Conservation (phyloP, 768 basidiomycete species). For the Royoungia palumana region DNA sequence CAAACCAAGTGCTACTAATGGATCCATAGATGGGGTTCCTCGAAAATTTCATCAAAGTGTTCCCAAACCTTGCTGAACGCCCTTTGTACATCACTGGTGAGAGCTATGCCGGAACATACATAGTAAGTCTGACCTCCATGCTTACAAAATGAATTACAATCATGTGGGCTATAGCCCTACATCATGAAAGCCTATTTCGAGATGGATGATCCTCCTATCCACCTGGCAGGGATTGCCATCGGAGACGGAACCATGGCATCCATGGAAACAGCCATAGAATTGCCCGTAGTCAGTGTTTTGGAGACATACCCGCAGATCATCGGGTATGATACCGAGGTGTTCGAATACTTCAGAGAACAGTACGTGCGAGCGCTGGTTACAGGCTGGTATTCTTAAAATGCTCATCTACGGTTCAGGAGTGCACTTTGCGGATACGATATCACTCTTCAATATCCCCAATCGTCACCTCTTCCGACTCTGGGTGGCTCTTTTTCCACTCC, state of each 20-base stretch:
- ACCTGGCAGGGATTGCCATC: constrained; percentile 61
- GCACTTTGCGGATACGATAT: constrained; percentile 65
- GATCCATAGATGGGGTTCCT: constrained; percentile 61
- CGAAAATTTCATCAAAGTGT: constrained; percentile 66
- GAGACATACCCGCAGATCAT: constrained; percentile 76
- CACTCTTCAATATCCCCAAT: constrained; percentile 66
- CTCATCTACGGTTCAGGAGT: constrained; percentile 34
- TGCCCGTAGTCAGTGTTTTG: constrained; percentile 56
- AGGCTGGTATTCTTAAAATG: background rate
- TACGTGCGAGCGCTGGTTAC: constrained; percentile 32
- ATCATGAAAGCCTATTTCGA: constrained; percentile 69
- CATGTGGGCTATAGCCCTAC: constrained; percentile 56
- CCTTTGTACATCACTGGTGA: constrained; percentile 71
- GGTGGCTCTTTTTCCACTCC: background rate
- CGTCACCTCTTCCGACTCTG: constrained; percentile 43
- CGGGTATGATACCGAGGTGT: constrained; percentile 65
- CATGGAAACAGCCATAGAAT: constrained; percentile 43
- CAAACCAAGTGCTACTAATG: background rate
- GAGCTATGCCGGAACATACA: constrained; percentile 70
- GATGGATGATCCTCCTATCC: constrained; percentile 61
- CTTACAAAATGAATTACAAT: background rate
- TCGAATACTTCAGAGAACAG: constrained; percentile 61
- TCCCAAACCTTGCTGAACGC: constrained; percentile 61
- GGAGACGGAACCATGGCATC: constrained; percentile 63
- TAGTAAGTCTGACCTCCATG: constrained; percentile 39